Base-by-base conservation (phyloP, 2,329 filamentous ascomycete species). In the Clonostachys rhizophaga region DNA sequence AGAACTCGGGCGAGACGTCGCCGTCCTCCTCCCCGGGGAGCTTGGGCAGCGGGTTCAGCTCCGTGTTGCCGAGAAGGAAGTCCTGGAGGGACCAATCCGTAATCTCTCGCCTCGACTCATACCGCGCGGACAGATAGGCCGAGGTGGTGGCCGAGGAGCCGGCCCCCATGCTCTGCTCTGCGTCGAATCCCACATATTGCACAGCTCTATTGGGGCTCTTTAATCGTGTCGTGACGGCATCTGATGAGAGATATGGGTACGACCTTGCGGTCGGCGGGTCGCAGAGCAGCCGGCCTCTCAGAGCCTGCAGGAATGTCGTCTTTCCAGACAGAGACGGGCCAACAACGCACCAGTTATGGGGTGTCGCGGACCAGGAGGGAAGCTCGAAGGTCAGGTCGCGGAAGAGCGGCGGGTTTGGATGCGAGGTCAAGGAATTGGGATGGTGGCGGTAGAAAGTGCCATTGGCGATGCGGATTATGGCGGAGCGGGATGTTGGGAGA, bases 151-250 rank as follows among this genome's bases (percentile, higher is more conserved):
- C 76, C 6, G 75, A 74, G n/a, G 71, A 70, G 3, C 78, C 75
- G 3, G 77, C 75, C 13, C 79, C 68, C 43, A 74, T 68, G 6
- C 76, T 76, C 24, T 82, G 77, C 55, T 91, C 87, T 3, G 82
- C 83, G 59, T 90, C 88, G 59, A 97, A 97, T 0, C 94, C 92
- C 10, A 97, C 91, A 71, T 96, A 92, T 55, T 86, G 84, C 49
- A 99, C 86, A 0, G 90, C 90, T 53, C 76, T 75, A 12, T 74
- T 73, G 0, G 87, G 81, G 45, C 72, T 78, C 41, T 79, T 76
- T 43, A 88, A 64, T 3, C 73, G 69, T 18, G 69, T 55, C 3
- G 78, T 69, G 7, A 89, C 76, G 6, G 77, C 74, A 43, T 80
- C 75, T 3, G 78, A 81, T 13, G 85, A 78, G 3, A 97, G 77